These are phyloP conservation scores for Entelexis sorbosivorans DNA, from an alignment of 1,139 yeast genomes.

Conservation along the genomic window DNA sequence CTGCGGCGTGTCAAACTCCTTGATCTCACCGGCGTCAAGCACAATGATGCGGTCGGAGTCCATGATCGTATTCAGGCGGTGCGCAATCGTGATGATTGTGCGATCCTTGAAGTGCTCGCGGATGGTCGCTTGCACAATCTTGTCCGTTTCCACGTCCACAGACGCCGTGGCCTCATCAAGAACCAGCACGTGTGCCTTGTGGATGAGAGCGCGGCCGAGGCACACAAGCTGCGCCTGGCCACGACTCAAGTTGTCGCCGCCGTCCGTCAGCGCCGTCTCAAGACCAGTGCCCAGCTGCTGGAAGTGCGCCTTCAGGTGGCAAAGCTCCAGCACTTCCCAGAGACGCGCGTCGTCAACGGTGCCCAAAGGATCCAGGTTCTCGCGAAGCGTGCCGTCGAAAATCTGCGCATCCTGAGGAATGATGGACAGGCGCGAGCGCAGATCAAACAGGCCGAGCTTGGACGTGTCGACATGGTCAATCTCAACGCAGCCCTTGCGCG, in stretches of 20 bases:
- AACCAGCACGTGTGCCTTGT: slow-evolving; percentile 54
- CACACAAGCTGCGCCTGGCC: slow-evolving; percentile 75
- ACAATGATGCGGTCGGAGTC: slow-evolving; percentile 67
- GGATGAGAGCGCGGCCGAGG: slow-evolving; percentile 60
- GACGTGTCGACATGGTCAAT: slow-evolving; percentile 53
- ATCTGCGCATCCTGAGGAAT: slow-evolving; percentile 71
- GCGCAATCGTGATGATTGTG: slow-evolving; percentile 75
- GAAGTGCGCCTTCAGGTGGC: slow-evolving; percentile 73
- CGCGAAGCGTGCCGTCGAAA: slow-evolving; percentile 54
- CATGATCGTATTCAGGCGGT: slow-evolving; percentile 70
- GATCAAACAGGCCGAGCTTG: slow-evolving; percentile 45
- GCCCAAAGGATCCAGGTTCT: slow-evolving; percentile 56
- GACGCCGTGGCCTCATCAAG: slow-evolving; percentile 83
- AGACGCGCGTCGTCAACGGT: slow-evolving; percentile 38
- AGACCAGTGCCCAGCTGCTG: slow-evolving; percentile 38
- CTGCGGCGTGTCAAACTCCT: slow-evolving; percentile 59
- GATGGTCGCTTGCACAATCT: slow-evolving; percentile 63
- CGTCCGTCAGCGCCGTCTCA: slow-evolving; percentile 45
- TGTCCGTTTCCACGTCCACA: slow-evolving; percentile 75
- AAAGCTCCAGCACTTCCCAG: slow-evolving; percentile 64
- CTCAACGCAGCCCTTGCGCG: slow-evolving; percentile 43
- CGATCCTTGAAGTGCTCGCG: slow-evolving; percentile 51
- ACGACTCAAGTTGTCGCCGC: slow-evolving; percentile 63
- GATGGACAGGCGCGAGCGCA: slow-evolving; percentile 51
- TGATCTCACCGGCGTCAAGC: slow-evolving; percentile 54